Evolutionary conservation across 805 yeast species (phyloP).

Genomic region (Barnettozyma wickerhamii): DNA sequence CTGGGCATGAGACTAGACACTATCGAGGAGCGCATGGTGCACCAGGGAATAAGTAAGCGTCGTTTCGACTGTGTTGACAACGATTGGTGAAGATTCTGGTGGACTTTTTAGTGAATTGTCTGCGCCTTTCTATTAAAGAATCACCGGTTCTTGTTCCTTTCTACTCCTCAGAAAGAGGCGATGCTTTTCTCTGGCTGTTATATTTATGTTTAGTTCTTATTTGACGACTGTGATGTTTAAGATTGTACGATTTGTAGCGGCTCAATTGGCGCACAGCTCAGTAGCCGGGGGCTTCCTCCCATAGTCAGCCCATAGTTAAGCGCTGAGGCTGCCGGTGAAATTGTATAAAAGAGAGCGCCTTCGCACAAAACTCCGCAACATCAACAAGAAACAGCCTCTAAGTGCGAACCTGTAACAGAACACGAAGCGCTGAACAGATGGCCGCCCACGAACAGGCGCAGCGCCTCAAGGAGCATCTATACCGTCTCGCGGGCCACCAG

Average conservation of each 20-base stretch:
- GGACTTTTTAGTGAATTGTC: neutral
- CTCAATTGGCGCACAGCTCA: no score
- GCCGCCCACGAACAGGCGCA: neutral
- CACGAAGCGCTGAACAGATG: neutral
- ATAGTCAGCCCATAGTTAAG: no score
- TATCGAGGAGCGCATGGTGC: constrained; percentile 27
- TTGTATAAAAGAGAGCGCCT: neutral
- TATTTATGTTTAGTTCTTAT: neutral
- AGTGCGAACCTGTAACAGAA: no score
- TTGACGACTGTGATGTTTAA: neutral
- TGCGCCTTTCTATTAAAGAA: no score
- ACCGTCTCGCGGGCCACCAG: neutral
- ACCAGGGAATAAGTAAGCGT: constrained; percentile 22
- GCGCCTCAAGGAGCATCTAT: constrained; percentile 1
- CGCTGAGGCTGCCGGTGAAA: neutral
- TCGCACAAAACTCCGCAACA: neutral
- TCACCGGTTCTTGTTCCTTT: neutral
- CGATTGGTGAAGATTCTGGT: constrained; percentile 18
- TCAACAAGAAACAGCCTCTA: no score
- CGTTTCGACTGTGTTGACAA: constrained; percentile 24
- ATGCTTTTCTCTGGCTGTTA: no score
- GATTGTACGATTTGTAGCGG: neutral
- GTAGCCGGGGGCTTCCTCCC: no score
- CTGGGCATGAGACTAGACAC: constrained; percentile 31
- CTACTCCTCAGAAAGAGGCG: no score